Evolutionary conservation across 108 stramenopile species (phyloP).

Genomic region (Fragilaria crotonensis): DNA sequence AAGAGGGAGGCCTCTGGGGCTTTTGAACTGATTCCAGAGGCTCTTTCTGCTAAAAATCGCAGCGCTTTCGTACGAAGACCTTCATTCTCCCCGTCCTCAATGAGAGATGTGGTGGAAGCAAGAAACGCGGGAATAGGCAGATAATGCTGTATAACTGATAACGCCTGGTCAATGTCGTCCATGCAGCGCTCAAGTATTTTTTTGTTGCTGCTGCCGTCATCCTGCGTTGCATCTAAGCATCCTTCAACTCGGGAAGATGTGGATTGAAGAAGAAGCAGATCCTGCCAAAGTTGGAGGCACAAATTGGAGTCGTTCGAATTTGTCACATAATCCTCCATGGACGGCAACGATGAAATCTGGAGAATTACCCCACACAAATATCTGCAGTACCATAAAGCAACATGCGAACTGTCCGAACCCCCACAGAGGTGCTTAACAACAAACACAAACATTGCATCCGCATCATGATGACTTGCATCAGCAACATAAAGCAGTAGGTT

Average conservation of each 20-base stretch:
- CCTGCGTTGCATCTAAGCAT: conserved; percentile 10
- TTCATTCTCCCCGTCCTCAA: conserved; percentile 48
- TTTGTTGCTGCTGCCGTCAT: no score
- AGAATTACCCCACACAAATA: neutral
- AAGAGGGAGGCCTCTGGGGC: conserved; percentile 66
- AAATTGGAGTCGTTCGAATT: conserved; percentile 16
- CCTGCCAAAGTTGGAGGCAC: conserved; percentile 63
- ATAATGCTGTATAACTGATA: conserved; percentile 45
- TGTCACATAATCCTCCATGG: neutral
- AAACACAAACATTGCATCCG: no score
- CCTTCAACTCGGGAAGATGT: conserved; percentile 15
- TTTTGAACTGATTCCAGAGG: conserved; percentile 28
- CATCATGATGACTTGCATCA: no score
- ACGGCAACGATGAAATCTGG: neutral
- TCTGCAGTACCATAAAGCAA: no score
- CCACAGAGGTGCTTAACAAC: no score
- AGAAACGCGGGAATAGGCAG: conserved; percentile 72
- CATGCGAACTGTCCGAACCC: no score
- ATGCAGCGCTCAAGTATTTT: no score
- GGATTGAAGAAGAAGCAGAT: conserved; percentile 53
- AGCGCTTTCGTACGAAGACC: conserved; percentile 58
- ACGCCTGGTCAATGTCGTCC: conserved; percentile 36
- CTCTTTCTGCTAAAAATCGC: conserved; percentile 53
- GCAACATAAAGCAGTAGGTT: no score
- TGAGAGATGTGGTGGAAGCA: conserved; percentile 58